phyloP scores from a whole-genome alignment of 2,329 filamentous ascomycete species.

The Huntiella omanensis region DNA sequence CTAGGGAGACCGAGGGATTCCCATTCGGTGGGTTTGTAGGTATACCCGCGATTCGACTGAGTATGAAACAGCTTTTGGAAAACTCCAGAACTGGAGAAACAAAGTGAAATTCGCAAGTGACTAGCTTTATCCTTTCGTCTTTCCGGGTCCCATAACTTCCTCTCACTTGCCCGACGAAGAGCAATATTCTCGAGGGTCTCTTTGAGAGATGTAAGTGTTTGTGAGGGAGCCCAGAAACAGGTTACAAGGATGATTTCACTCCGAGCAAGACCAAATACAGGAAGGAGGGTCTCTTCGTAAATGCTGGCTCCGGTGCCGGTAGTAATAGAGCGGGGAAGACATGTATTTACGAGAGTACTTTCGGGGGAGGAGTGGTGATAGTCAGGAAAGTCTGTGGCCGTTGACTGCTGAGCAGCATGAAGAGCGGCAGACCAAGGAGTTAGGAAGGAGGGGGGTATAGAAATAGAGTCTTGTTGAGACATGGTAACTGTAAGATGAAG shows the following conservation, averaged over 20 bases:
- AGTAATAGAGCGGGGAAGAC: conserved; percentile 27
- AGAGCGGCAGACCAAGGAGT: conserved; percentile 5
- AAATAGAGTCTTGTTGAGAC: no score
- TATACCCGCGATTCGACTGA: conserved; percentile 38
- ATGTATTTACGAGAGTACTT: conserved; percentile 27
- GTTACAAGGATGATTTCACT: conserved; percentile 58
- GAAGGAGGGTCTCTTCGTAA: conserved; percentile 35
- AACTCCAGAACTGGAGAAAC: conserved; percentile 55
- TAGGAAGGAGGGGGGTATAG: neutral
- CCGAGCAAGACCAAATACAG: conserved; percentile 40
- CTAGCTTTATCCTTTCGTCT: conserved; percentile 6
- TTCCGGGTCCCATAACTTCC: conserved; percentile 11
- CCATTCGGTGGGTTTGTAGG: conserved; percentile 44
- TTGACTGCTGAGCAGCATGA: conserved; percentile 16
- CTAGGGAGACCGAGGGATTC: conserved; percentile 43
- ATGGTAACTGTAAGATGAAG: no score
- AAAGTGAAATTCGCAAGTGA: conserved; percentile 44
- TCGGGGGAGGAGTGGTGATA: conserved; percentile 26
- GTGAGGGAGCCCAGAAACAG: conserved; percentile 61
- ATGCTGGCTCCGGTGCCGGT: conserved; percentile 40
- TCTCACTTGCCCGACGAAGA: conserved; percentile 19
- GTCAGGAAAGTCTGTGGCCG: conserved; percentile 27
- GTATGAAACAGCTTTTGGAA: conserved; percentile 61
- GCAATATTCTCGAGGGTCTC: conserved; percentile 42
- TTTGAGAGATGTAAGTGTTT: conserved; percentile 37